Base-by-base conservation (phyloP, 768 basidiomycete species). In the Wakefieldia striispora region DNA sequence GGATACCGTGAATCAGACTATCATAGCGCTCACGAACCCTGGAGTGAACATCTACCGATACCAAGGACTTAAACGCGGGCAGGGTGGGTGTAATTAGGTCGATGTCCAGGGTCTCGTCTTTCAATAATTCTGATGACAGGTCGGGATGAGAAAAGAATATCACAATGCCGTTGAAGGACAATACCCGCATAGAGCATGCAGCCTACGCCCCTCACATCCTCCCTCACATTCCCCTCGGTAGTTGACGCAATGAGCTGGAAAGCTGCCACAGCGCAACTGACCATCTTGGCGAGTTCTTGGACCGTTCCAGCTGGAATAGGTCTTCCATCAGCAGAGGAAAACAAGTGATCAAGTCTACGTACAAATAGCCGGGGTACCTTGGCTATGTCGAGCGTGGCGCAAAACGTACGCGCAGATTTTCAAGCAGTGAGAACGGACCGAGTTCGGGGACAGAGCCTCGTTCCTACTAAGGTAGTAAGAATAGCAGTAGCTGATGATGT, bases 81-180 rank as follows among this genome's bases (percentile, higher is more conserved):
- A 99, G 72, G 0, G 86, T 88, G 1, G 91, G 87, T 2, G 86
- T 86, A 37, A 85, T 86, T 6, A 93, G 70, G 68, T 95, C 93
- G 21, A 85, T 73, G 26, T 86, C 84, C 3, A 84, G 80, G 0
- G 81, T 79, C 62, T 99, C 95, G 47, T 95, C 92, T 67, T 88
- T 89, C 31, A 99, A 72, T 10, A 97, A 61, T 49, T 95, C 95
- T 80, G 58, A 13, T 33, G 14, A 52, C 37, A 31, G 19, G 11
- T 2, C 1, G n/a, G 2, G 21, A 21, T 40, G 0, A 55, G 53
- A 36, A 4, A 37, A n/a, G 16, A 41, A 45, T 14, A 24, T 3
- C 33, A 44, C 8, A 9, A 40, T 21, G 4, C 23, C 10, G 24
- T 42, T 40, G 31, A 43, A 10, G 8, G 40, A 19, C 20, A 41